phyloP scores from a whole-genome alignment of 495 filamentous ascomycete species.

The Tuber magnatum region DNA sequence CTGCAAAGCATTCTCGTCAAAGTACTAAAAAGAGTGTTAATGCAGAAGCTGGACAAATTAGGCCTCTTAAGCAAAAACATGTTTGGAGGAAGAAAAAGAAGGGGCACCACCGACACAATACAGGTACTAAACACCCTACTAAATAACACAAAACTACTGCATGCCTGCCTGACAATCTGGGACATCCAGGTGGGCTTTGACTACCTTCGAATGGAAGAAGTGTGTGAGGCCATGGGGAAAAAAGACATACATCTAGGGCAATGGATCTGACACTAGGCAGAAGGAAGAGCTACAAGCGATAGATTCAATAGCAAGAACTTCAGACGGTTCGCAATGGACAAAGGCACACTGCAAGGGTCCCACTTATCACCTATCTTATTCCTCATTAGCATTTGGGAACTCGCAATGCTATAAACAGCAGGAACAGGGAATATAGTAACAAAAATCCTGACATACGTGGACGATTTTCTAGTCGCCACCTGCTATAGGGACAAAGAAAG shows the following conservation, averaged over 20 bases:
- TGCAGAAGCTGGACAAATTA: neutral
- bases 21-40: neutral
- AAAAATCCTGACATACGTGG: neutral
- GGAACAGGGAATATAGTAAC: neutral
- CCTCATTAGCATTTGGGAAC: neutral
- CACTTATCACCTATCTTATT: neutral
- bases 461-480: neutral
- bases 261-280: neutral
- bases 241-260: neutral
- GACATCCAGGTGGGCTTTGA: neutral
- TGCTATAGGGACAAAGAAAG: neutral
- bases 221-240: rapidly evolving
- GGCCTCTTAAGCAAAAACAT: neutral
- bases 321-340: neutral
- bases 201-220: neutral
- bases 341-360: neutral
- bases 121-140: neutral
- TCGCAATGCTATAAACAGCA: neutral
- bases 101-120: neutral
- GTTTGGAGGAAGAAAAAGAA: neutral
- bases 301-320: neutral
- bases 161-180: too few species aligned
- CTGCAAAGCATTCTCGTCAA: neutral
- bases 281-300: neutral
- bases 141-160: too few species aligned